Percentiles rank a stretch among this genome's conserved stretches.
These are phyloP conservation scores for Carex cristatella DNA, from an alignment of 176 grass and related monocot genomes.

Conservation along the genomic window DNA sequence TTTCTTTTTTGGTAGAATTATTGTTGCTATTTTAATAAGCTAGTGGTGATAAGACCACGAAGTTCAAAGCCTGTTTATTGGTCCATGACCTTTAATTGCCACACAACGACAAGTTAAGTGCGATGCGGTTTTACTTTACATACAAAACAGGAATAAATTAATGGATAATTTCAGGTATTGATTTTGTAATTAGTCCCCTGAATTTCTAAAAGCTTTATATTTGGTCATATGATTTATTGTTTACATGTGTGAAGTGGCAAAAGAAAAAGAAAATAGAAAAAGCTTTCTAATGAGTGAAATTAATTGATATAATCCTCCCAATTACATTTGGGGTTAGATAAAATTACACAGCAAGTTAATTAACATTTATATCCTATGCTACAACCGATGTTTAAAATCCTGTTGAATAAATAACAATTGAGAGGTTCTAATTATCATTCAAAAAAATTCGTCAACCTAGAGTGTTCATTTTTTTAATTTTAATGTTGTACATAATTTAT, in stretches of 20 bases:
- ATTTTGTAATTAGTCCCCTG: background rate
- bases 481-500: no score
- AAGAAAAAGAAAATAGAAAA: background rate
- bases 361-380: background rate
- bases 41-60: slow-evolving; percentile 4
- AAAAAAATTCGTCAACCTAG: no score
- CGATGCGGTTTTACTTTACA: background rate
- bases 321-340: background rate
- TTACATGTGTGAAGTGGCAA: background rate
- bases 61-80: slow-evolving; percentile 17
- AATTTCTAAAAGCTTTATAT: background rate
- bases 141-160: background rate
- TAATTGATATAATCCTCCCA: background rate
- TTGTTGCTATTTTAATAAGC: slow-evolving; percentile 7
- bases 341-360: background rate
- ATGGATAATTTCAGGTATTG: background rate
- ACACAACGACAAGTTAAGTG: background rate
- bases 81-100: background rate
- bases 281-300: no score
- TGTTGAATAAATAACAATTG: background rate
- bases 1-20: background rate
- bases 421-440: no score
- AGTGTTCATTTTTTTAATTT: no score
- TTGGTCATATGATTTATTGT: background rate
- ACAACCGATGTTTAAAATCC: background rate